Conservation (phyloP, 2,329 filamentous ascomycete genomes). For the Anisogramma anomala region DNA sequence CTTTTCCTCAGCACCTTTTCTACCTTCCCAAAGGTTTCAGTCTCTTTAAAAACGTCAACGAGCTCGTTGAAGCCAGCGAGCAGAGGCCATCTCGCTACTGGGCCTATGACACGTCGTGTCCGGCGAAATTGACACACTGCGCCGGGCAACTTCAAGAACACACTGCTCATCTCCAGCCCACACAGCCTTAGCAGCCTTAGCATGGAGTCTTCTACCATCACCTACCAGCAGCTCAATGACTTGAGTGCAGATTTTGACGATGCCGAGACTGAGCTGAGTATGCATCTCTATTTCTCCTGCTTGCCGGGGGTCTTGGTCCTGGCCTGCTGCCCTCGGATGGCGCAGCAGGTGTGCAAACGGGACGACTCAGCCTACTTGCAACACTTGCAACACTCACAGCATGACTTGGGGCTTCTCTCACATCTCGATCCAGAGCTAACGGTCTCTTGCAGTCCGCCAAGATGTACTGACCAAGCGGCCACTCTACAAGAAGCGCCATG, state of each 20-base stretch:
- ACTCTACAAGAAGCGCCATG: constrained; percentile 66
- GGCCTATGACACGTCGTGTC: too few species aligned
- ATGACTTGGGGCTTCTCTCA: too few species aligned
- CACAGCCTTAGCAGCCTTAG: too few species aligned
- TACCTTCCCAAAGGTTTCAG: too few species aligned
- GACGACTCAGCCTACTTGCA: neutral
- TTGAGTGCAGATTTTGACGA: constrained; percentile 79
- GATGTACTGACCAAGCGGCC: constrained; percentile 56
- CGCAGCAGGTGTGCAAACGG: neutral
- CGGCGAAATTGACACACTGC: too few species aligned
- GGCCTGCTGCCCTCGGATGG: neutral
- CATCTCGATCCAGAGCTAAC: constrained; percentile 6
- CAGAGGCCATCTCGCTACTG: too few species aligned
- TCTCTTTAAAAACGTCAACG: too few species aligned
- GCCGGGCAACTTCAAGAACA: too few species aligned
- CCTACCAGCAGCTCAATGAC: constrained; percentile 66
- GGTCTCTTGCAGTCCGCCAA: constrained; percentile 48
- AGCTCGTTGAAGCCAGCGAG: too few species aligned
- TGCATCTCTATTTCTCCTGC: constrained; percentile 25
- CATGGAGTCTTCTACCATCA: constrained; percentile 34
- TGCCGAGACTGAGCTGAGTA: constrained; percentile 72
- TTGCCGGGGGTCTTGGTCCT: too few species aligned
- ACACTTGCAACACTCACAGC: neutral
- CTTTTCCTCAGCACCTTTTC: too few species aligned
- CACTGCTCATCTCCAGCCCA: too few species aligned